Evolutionary conservation across 2,329 filamentous ascomycete species (phyloP), one percentile per base, ranked within the genome.

Genomic region (Cercospora citrullina): DNA sequence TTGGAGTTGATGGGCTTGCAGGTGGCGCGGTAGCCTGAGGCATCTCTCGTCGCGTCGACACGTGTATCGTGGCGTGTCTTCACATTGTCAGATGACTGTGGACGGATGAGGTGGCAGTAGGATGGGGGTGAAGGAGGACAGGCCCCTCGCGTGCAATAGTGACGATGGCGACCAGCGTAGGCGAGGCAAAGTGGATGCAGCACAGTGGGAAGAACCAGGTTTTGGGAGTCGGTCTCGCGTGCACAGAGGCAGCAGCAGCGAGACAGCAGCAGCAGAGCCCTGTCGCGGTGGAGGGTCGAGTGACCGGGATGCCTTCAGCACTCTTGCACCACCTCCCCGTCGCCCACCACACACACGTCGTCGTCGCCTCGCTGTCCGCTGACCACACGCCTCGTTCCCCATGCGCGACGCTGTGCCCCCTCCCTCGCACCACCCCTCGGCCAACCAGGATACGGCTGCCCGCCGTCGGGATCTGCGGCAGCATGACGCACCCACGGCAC

Each of bases 361-460:
- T 14, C 18, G 42, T 48, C 42, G 36, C 36, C 48, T 53, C 21
- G 48, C 26, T 23, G 48, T 33, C 57, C 28, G 23, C 57, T 21
- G 21, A 23, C 31, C 30, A 1, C 21, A n/a, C 58, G 21, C 18
- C n/a, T 33, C 58, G 14, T 26, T 26, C 58, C 31, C 33, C 58
- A 60, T 60, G 31, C 26, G 21, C 58, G 58, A 36, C 55, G 55
- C 55, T 36, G 55, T 10, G 58, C 31, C 58, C n/a, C 31, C 36
- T 18, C 30, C 26, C 21, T 60, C 58, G 9, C 14, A 23, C 45
- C 55, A 31, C 55, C 55, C n/a, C 14, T 45, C 31, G 58, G 33
- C 58, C 58, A 42, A 45, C 58, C 31, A 42, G 31, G 31, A 60
- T 26, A 10, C 31, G 10, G 28, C n/a, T 28, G 58, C 28, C 21